These are phyloP conservation scores for Lasiosphaeris hirsuta DNA, from an alignment of 495 filamentous ascomycete species.

Conservation along the genomic window DNA sequence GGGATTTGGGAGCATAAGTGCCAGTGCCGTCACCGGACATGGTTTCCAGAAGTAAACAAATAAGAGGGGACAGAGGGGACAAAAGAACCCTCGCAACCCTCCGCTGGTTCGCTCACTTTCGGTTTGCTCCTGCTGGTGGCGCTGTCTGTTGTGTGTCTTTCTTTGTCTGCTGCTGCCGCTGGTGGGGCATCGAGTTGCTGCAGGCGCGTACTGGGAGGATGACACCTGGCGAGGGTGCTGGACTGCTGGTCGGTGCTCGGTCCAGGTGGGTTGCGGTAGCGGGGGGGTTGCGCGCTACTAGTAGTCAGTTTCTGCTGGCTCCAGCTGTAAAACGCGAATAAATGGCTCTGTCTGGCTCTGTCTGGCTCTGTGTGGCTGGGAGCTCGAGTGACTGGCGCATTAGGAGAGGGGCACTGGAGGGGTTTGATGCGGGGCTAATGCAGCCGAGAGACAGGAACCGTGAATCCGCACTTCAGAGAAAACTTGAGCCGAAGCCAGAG, in stretches of 20 bases:
- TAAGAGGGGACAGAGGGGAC: conserved; percentile 22
- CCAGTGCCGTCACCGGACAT: conserved; percentile 44
- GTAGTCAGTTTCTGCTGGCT: conserved; percentile 14
- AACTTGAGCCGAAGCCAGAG: too few species aligned
- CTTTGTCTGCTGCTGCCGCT: neutral
- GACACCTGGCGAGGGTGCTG: too few species aligned
- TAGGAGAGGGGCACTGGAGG: conserved; percentile 17
- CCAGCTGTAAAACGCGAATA: neutral
- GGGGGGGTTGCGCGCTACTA: conserved; percentile 19
- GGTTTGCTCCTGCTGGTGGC: too few species aligned
- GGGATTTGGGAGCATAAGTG: conserved; percentile 54
- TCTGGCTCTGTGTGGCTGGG: conserved; percentile 12
- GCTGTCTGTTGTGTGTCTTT: neutral
- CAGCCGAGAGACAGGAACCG: conserved; percentile 6
- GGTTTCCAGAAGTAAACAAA: conserved; percentile 26
- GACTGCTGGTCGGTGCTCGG: neutral
- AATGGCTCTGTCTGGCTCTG: conserved; percentile 8
- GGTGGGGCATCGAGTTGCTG: too few species aligned
- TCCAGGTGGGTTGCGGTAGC: too few species aligned
- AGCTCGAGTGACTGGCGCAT: neutral
- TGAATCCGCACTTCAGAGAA: neutral
- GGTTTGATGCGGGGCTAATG: conserved; percentile 20
- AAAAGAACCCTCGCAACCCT: conserved; percentile 13
- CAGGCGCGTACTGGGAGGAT: too few species aligned
- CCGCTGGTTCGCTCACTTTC: too few species aligned